Percentiles rank a stretch among this genome's conserved stretches.
phyloP scores from a whole-genome alignment of 306 rosid genomes.

The Adenanthera pavonina region DNA sequence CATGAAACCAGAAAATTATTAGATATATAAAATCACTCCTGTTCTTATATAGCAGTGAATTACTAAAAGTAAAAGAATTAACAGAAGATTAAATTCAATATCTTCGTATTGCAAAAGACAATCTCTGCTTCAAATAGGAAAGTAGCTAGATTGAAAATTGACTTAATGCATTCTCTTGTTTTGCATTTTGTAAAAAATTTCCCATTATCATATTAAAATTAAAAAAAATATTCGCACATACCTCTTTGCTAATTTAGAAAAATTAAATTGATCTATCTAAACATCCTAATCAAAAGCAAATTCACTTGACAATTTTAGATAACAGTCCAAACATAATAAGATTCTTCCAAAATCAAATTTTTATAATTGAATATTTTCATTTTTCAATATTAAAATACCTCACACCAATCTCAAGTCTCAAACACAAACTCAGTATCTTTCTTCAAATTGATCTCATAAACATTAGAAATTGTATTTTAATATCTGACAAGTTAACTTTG shows the following conservation, averaged over 20 bases:
- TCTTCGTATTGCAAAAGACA: slow-evolving; percentile 8
- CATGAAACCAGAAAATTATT: slow-evolving; percentile 1
- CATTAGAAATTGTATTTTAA: not conserved
- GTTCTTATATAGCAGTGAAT: not conserved
- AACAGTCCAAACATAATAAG: not conserved
- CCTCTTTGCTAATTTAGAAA: not conserved
- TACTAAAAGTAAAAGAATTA: slow-evolving; percentile 33
- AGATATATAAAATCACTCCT: slow-evolving; percentile 5
- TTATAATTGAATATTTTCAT: not conserved
- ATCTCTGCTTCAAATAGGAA: slow-evolving; percentile 22
- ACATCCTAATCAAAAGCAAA: slow-evolving; percentile 2
- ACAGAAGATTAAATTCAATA: slow-evolving; percentile 30
- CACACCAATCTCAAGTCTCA: not conserved
- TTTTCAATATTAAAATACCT: not conserved
- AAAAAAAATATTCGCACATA: not conserved
- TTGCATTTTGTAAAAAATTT: not conserved
- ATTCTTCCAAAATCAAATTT: not conserved
- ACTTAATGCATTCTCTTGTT: not conserved
- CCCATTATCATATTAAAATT: not conserved
- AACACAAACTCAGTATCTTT: not conserved
- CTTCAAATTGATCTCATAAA: not conserved
- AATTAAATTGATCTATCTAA: slow-evolving; percentile 15
- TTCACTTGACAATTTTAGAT: slow-evolving; percentile 11
- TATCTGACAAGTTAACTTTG: not conserved
- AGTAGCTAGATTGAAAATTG: slow-evolving; percentile 13